Evolutionary conservation across 169 alveolate genomes (phyloP).

Genomic region (Plasmodium berghei): DNA sequence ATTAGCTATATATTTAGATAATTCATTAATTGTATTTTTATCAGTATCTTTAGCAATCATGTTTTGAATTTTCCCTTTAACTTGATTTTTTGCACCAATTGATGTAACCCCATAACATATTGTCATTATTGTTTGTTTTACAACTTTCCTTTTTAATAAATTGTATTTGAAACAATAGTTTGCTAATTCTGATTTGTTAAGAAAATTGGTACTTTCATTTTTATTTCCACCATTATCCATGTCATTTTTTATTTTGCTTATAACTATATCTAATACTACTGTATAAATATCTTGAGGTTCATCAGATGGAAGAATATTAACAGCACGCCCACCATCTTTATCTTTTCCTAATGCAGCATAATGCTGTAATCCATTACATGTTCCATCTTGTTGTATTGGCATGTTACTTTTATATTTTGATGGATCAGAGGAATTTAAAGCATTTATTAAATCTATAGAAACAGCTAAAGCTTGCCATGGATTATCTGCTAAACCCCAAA

Average conservation of each 20-base stretch:
- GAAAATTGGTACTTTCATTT: neutral
- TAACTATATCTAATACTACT: conserved; percentile 88
- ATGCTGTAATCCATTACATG: conserved; percentile 98
- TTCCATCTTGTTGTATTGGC: conserved; percentile 98
- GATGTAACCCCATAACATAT: conserved; percentile 98
- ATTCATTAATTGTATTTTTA: conserved; percentile 69
- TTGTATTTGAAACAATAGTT: conserved; percentile 84
- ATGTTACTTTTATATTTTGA: conserved; percentile 86
- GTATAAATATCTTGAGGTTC: conserved; percentile 97
- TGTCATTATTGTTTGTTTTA: conserved; percentile 99
- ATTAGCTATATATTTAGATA: conserved; percentile 89
- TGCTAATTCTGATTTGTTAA: conserved; percentile 78
- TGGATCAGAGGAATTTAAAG: conserved; percentile 88
- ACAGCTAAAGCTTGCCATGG: conserved; percentile 97
- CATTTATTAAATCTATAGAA: conserved; percentile 88
- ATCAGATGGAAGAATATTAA: conserved; percentile 92
- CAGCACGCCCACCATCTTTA: conserved; percentile 95
- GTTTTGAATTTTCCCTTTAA: conserved; percentile 41
- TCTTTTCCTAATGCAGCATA: conserved; percentile 98
- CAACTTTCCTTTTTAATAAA: conserved; percentile 92
- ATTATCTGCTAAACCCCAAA: conserved; percentile 93
- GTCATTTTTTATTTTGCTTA: conserved; percentile 79
- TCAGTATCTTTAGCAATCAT: conserved; percentile 72
- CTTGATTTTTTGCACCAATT: conserved; percentile 91
- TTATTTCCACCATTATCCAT: conserved; percentile 19